Evolutionary conservation across 306 rosid species (phyloP).

Genomic region (Morella rubra): DNA sequence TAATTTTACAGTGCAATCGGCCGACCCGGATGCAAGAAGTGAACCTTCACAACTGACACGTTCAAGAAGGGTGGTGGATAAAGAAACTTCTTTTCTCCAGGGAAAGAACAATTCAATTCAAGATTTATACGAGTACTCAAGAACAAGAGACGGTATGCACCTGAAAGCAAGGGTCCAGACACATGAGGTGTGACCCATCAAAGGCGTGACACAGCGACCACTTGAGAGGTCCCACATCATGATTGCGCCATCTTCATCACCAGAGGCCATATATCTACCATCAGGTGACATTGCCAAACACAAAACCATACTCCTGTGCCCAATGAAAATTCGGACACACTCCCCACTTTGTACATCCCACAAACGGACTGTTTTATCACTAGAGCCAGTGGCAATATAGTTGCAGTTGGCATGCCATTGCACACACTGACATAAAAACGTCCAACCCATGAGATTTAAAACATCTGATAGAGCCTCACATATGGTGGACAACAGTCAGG

Average conservation of each 20-base stretch:
- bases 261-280: constrained; percentile 93
- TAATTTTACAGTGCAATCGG: constrained; percentile 90
- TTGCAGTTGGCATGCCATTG: constrained; percentile 99
- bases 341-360: constrained; percentile 98
- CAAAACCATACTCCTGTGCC: constrained; percentile 93
- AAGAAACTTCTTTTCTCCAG: background rate
- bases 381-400: constrained; percentile 95
- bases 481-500: constrained; percentile 7
- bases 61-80: constrained; percentile 17
- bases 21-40: constrained; percentile 92
- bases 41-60: constrained; percentile 85
- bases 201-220: constrained; percentile 80
- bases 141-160: constrained; percentile 31
- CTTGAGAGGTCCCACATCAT: constrained; percentile 99
- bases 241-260: constrained; percentile 92
- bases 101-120: background rate
- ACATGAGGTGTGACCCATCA: constrained; percentile 87
- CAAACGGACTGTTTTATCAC: constrained; percentile 90
- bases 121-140: background rate
- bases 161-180: constrained; percentile 95
- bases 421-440: constrained; percentile 56
- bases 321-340: constrained; percentile 91
- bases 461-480: background rate
- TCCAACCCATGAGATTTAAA: constrained; percentile 19
- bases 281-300: constrained; percentile 94